Evolutionary conservation across 441 rosid species (phyloP), one percentile per base, ranked within the genome.

Genomic region (Melastoma candidum): DNA sequence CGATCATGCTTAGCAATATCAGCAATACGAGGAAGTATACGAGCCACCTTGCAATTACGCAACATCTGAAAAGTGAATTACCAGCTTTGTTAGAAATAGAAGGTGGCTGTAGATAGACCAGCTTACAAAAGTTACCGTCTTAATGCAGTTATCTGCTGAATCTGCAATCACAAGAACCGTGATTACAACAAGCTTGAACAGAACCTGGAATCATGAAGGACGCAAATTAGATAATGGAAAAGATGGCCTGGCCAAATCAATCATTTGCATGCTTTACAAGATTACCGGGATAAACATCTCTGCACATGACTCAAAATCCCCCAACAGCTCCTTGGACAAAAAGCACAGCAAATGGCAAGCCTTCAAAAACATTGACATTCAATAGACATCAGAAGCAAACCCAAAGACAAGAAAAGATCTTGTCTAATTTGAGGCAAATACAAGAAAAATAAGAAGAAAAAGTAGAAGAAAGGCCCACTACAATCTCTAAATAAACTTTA

Each of bases 151-250:
- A 74, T 94, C 99, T 2, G 99, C 86, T 65, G 99, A 94, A 71
- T 94, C 99, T 74, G 93, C 94, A 82, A 94, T 94, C 61, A 94
- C 99, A 77, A 94, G 99, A 58, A 90, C 96, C 73, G 99, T 94
- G 59, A 94, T 94, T 87, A 94, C 97, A 77, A 94, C 99, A 69
- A 94, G 82, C 96, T 94, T 94, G 94, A 90, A 94, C 80, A 94
- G 96, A 63, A 85, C 99, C 99, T 94, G 92, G 75, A 75, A 29
- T 29, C 7, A 29, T 29, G 36, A 29, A 29, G 36, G 44, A 55
- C 36, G 24, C 1, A 10, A 55, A 22, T 3, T n/a, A 10, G 46
- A 12, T 25, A 26, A 46, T 45, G 2, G 11, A 17, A 8, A 26
- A 54, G 58, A 54, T 44, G 22, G 17, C 44, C 2, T 14, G 57